phyloP scores from a whole-genome alignment of 1,139 yeast species.

The Geotrichum klebahnii region DNA sequence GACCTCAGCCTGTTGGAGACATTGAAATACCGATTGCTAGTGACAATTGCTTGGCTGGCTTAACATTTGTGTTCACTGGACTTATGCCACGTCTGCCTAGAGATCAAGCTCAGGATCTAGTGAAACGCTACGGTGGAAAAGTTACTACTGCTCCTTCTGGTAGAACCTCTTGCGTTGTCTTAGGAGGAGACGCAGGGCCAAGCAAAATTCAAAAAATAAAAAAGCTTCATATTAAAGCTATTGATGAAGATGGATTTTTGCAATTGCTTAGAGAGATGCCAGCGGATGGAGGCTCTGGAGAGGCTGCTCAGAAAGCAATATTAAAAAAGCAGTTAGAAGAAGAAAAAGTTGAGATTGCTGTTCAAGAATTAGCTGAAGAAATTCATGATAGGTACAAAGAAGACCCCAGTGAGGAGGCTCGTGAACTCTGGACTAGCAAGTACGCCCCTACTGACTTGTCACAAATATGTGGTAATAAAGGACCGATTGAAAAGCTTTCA shows the following conservation, averaged over 20 bases:
- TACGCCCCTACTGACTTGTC: conserved; percentile 75
- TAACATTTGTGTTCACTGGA: conserved; percentile 93
- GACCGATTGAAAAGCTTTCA: conserved; percentile 59
- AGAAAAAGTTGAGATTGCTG: conserved; percentile 49
- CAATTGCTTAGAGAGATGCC: conserved; percentile 77
- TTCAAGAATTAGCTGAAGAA: conserved; percentile 42
- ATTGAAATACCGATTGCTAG: conserved; percentile 65
- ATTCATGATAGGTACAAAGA: conserved; percentile 33
- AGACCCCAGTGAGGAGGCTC: background rate
- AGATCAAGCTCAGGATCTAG: conserved; percentile 67
- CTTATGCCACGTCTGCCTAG: conserved; percentile 75
- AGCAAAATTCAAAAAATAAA: conserved; percentile 82
- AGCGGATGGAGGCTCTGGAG: conserved; percentile 84
- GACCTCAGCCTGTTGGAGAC: conserved; percentile 33
- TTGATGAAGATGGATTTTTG: conserved; percentile 81
- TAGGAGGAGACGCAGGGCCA: conserved; percentile 97
- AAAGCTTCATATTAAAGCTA: conserved; percentile 67
- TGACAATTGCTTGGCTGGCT: conserved; percentile 77
- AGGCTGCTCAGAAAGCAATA: conserved; percentile 66
- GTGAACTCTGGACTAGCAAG: conserved; percentile 75
- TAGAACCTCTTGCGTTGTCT: conserved; percentile 80
- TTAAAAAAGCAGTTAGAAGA: conserved; percentile 67
- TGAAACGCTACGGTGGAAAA: conserved; percentile 88
- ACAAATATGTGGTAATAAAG: conserved; percentile 90
- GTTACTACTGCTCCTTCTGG: conserved; percentile 84